Conservation (phyloP, 2,329 filamentous ascomycete species). For the Lizonia empirigonia region DNA sequence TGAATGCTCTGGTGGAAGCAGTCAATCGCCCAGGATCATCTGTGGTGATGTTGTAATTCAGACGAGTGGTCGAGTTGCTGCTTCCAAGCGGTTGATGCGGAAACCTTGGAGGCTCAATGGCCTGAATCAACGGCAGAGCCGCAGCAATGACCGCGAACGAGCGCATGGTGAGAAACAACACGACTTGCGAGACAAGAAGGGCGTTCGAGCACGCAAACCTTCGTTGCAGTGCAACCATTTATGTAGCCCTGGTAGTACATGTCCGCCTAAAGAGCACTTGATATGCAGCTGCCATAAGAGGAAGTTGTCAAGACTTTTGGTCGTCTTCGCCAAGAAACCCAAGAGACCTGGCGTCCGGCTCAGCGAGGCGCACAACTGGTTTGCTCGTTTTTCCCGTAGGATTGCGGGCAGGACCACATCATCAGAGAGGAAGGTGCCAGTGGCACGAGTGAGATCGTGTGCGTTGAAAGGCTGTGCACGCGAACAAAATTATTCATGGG, state of each 20-base stretch:
- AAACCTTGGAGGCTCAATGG: constrained; percentile 58
- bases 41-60: constrained; percentile 67
- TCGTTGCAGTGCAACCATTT: constrained; percentile 19
- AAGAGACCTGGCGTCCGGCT: constrained; percentile 42
- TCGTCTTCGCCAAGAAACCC: constrained; percentile 37
- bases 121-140: constrained; percentile 35
- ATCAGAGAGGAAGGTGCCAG: constrained; percentile 36
- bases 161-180: constrained; percentile 33
- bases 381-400: constrained; percentile 15
- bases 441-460: constrained; percentile 6
- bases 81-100: constrained; percentile 60
- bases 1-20: constrained; percentile 56
- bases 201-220: constrained; percentile 21
- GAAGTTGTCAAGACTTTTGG: constrained; percentile 43
- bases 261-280: constrained; percentile 28
- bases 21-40: constrained; percentile 46
- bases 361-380: constrained; percentile 31
- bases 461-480: constrained; percentile 7
- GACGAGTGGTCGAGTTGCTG: constrained; percentile 58
- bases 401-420: constrained; percentile 20
- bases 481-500: neutral
- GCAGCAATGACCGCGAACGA: constrained; percentile 36
- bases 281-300: constrained; percentile 41
- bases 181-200: constrained; percentile 24
- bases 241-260: constrained; percentile 29